Evolutionary conservation across 441 rosid species (phyloP), one percentile per base, ranked within the genome.

Genomic region (Adansonia grandidieri): DNA sequence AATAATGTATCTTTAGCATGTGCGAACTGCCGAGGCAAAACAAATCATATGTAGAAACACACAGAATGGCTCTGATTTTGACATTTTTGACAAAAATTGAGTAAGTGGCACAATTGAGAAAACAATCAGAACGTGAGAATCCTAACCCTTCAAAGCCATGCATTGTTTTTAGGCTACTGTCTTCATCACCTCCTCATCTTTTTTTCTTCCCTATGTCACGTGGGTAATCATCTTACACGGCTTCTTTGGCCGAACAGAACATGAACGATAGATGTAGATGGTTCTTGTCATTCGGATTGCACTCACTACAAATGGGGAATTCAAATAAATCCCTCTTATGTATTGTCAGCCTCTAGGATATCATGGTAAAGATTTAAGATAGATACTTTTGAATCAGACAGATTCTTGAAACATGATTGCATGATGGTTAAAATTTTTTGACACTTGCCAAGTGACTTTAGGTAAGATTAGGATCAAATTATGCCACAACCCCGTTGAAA

Each of bases 31-130:
- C 63, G 63, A 77, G 84, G 68, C 76, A 63, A 73, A 79, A 73
- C 17, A 67, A 60, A 47, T 42, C 45, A 68, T 48, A 60, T 73
- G 37, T 32, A 64, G 71, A 6, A 53, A 48, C 13, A 32, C 63
- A 63, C 37, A 32, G 53, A 45, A 62, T 57, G 82, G 78, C 80
- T 50, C 60, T 77, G 76, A 77, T 71, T 71, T 84, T 79, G 82
- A 84, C 83, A 66, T 58, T 40, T 44, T 57, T 19, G 17, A 17
- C 5, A 17, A 10, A 40, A 51, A 32, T 32, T 13, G 28, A 11
- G 63, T 17, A 19, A 5, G 28, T 68, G 72, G n/a, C 17, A n/a
- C 56, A 19, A 17, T 68, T 45, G 56, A 45, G 15, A 19, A 64
- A 68, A 19, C 71, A n/a, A n/a, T 28, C 42, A 53, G 50, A 45